Evolutionary conservation across 2,329 filamentous ascomycete species (phyloP).

Genomic region (Fusarium musae): DNA sequence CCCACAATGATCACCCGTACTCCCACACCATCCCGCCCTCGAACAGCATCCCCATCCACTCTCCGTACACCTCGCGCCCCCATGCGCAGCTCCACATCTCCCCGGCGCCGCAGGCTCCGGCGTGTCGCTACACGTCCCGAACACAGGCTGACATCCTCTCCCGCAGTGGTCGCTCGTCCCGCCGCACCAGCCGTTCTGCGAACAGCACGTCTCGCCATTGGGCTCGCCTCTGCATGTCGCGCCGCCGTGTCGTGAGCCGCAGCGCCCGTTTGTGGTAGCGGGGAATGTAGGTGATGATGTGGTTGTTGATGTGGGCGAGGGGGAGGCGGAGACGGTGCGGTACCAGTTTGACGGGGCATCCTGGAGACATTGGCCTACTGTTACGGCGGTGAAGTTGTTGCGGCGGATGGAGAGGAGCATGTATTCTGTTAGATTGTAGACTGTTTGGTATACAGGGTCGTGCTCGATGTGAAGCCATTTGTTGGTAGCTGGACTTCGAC

Average conservation of each 20-base stretch:
- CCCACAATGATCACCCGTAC: slow-evolving; percentile 53
- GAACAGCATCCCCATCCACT: slow-evolving; percentile 46
- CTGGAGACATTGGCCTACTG: slow-evolving; percentile 63
- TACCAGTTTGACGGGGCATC: slow-evolving; percentile 67
- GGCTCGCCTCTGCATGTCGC: slow-evolving; percentile 37
- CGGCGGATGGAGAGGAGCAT: slow-evolving; percentile 53
- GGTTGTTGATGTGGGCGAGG: background rate
- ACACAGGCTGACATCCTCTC: slow-evolving; percentile 52
- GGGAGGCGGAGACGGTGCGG: slow-evolving; percentile 35
- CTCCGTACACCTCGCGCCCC: slow-evolving; percentile 42
- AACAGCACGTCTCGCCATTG: slow-evolving; percentile 38
- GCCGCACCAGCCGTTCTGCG: slow-evolving; percentile 50
- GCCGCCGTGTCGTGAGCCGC: slow-evolving; percentile 36
- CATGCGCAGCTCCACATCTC: slow-evolving; percentile 44
- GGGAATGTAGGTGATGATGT: slow-evolving; percentile 32
- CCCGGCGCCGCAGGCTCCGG: slow-evolving; percentile 33
- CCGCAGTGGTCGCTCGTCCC: slow-evolving; percentile 53
- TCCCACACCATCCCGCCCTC: slow-evolving; percentile 51
- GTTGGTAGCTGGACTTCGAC: slow-evolving; percentile 31
- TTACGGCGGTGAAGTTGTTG: slow-evolving; percentile 59
- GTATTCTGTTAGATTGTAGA: slow-evolving; percentile 55
- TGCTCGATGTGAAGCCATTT: slow-evolving; percentile 65
- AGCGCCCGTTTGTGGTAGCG: slow-evolving; percentile 38
- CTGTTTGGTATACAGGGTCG: slow-evolving; percentile 59
- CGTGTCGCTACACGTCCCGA: slow-evolving; percentile 41